Base-by-base conservation (phyloP, 257 asterid genomes). In the Asclepias syriaca region DNA sequence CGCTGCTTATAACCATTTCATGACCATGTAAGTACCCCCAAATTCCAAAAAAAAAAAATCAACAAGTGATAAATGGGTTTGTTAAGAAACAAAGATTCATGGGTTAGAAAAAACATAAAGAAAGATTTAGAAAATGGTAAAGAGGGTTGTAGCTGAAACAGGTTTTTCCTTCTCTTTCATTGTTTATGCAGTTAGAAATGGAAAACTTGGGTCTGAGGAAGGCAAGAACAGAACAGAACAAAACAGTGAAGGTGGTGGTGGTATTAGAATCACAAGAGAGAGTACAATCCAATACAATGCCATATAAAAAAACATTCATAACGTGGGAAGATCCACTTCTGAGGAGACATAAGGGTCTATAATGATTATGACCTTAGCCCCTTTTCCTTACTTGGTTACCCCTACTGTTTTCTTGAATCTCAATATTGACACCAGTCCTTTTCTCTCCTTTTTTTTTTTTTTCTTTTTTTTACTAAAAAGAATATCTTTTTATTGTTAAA, bases 261-360 rank as follows among this genome's bases (percentile, higher is more conserved):
- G 10, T 6, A 40, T 43, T 43, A 43, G 48, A 7, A 43, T 43
- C 1, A 43, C 48, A 43, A 43, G 48, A 43, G 48, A 43, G 22
- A 51, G 57, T 51, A 51, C 57, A 70, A 59, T 74, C 58, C 60
- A 72, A 66, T 76, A 73, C 70, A 80, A 58, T 70, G 87, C 75
- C 60, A 43, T 43, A 43, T 53, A 72, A 66, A 34, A 43, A 43
- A 77, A 83, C 87, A 88, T 78, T 83, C 81, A 83, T 83, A 93
- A 87, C 98, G 91, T 93, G 96, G 80, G 97, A 86, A 88, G 93
- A 88, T 85, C 96, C 89, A 84, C 93, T 89, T 84, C 84, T 15
- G 88, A 82, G 96, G 95, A 87, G 95, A 90, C 97, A 88, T 76
- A 81, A 77, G 85, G 86, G 87, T 76, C 80, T 77, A 78, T 65